Percentiles rank a stretch among this genome's conserved stretches.
These are phyloP conservation scores for Ustilago esculenta DNA, from an alignment of 1,284 basidiomycete genomes.

Conservation along the genomic window DNA sequence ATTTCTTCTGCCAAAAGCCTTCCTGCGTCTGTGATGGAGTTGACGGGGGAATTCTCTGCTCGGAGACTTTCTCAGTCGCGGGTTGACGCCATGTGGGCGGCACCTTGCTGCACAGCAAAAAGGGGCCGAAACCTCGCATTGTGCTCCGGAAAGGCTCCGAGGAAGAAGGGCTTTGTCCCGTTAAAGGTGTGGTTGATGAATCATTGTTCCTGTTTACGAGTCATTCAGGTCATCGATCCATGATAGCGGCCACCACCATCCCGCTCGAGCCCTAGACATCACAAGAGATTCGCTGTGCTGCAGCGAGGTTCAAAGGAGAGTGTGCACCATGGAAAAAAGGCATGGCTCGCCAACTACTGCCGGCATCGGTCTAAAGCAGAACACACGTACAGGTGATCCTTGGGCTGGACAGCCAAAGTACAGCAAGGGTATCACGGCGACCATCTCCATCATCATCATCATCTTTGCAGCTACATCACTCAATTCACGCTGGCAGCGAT, in stretches of 20 bases:
- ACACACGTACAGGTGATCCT: constrained; percentile 41
- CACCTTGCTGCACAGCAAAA: neutral
- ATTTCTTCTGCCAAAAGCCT: too few species aligned
- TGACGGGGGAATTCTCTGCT: too few species aligned
- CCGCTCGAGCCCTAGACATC: too few species aligned
- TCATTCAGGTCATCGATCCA: too few species aligned
- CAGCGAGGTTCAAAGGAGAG: neutral
- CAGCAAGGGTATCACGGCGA: constrained; percentile 31
- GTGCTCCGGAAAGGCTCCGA: constrained; percentile 36
- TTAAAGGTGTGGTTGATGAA: too few species aligned
- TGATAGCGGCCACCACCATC: too few species aligned
- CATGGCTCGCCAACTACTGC: constrained; percentile 32
- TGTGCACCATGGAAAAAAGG: constrained; percentile 23
- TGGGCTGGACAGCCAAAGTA: constrained; percentile 50
- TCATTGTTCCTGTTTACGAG: too few species aligned
- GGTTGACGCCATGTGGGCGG: constrained; percentile 10
- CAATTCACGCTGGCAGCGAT: constrained; percentile 16
- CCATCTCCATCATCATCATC: constrained; percentile 33
- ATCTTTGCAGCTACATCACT: constrained; percentile 12
- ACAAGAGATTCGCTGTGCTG: too few species aligned
- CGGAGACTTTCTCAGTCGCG: constrained; percentile 14
- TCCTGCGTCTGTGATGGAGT: too few species aligned
- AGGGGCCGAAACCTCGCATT: too few species aligned
- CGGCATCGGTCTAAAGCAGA: constrained; percentile 28
- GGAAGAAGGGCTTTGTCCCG: too few species aligned